A percentile compares a stretch with the other conserved stretches of the same genome.
phyloP scores from a whole-genome alignment of 2,329 filamentous ascomycete genomes.

The Hawksworthiomyces lignivorus region DNA sequence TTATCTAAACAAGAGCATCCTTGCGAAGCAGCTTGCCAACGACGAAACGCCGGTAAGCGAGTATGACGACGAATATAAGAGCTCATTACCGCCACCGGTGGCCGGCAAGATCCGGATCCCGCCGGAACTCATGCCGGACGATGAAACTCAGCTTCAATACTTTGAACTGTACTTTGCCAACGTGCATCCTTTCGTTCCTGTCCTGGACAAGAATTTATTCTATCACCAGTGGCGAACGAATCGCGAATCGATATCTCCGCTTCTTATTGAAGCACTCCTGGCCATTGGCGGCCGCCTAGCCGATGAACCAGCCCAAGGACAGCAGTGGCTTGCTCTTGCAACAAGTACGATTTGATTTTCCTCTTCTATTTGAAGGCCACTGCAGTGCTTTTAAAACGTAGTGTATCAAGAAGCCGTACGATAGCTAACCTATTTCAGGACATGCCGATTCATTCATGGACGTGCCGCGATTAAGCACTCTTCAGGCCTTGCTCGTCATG shows the following conservation, averaged over 20 bases:
- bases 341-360: slow-evolving; percentile 51
- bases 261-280: slow-evolving; percentile 85
- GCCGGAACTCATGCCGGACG: slow-evolving; percentile 84
- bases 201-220: slow-evolving; percentile 73
- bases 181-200: slow-evolving; percentile 87
- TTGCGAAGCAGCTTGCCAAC: slow-evolving; percentile 30
- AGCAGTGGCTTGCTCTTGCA: slow-evolving; percentile 88
- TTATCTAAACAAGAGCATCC: slow-evolving; percentile 59
- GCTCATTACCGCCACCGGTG: slow-evolving; percentile 59
- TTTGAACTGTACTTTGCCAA: slow-evolving; percentile 87
- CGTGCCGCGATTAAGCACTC: slow-evolving; percentile 78
- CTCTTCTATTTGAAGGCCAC: not conserved
- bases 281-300: slow-evolving; percentile 79
- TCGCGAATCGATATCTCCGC: slow-evolving; percentile 75
- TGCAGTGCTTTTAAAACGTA: too few species aligned
- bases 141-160: slow-evolving; percentile 72
- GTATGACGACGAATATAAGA: slow-evolving; percentile 63
- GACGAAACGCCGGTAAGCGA: slow-evolving; percentile 62
- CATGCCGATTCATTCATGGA: slow-evolving; percentile 94
- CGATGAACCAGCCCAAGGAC: slow-evolving; percentile 74
- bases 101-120: slow-evolving; percentile 77
- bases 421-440: slow-evolving; percentile 38
- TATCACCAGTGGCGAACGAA: slow-evolving; percentile 86
- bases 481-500: slow-evolving; percentile 81
- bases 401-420: too few species aligned